Base-by-base conservation (phyloP, 2,329 filamentous ascomycete species). In the Cladosporium velox region DNA sequence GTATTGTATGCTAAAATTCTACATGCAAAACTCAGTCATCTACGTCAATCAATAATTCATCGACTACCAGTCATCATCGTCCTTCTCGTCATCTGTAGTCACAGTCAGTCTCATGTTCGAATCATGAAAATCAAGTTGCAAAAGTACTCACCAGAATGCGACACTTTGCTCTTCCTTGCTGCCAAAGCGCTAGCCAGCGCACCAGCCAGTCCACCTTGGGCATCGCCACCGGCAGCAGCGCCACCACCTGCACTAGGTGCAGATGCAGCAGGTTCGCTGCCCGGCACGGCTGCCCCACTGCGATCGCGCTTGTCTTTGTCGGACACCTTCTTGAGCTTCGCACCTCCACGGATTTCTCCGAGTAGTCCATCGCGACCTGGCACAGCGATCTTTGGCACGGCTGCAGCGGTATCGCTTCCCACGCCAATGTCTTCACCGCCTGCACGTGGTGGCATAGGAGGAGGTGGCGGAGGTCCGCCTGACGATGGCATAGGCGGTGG, bases 131-230 rank as follows among this genome's bases (percentile, higher is more conserved):
- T 51, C 24, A 30, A 65, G 59, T 28, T 38, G 4, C 35, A 11
- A 54, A 8, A 21, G 61, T 60, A 90, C 91, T 88, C 87, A 97
- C 94, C 94, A 84, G 92, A 96, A 77, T 91, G 90, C 80, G 91
- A 92, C 77, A 97, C 94, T 84, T 96, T 97, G 79, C 92, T 88
- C 83, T 97, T 97, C 78, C 94, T 86, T 81, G 88, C 90, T 67
- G 91, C 91, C 72, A 97, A 81, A 58, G 92, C 93, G 80, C 90
- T 92, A 26, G 92, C 92, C 85, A 97, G 75, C 55, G 82, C 82
- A 14, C 80, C 81, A 65, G 82, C 82, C 71, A 84, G 68, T 15
- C 77, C 77, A 58, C 77, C 75, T 52, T 72, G 70, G 49, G 70
- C 87, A 58, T 72, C 74, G 54, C 69, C 74, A 6, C 71, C 87